These are phyloP conservation scores for Wickerhamomyces alni DNA, from an alignment of 805 yeast genomes.

Conservation along the genomic window DNA sequence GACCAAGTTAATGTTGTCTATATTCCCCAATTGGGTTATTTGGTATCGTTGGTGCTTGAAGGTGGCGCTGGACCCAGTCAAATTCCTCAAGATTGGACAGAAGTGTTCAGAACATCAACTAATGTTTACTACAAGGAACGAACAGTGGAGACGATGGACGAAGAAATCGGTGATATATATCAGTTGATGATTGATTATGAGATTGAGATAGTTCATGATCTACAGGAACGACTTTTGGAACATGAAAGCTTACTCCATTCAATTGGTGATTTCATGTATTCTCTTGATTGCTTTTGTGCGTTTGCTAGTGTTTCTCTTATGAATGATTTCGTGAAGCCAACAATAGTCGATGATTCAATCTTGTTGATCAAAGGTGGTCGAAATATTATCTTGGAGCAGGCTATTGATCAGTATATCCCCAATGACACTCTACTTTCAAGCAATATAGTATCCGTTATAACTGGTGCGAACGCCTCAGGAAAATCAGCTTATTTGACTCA, in stretches of 20 bases:
- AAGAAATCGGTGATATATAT: slow-evolving; percentile 36
- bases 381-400: slow-evolving; percentile 41
- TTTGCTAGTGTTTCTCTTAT: slow-evolving; percentile 27
- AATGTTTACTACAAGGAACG: slow-evolving; percentile 31
- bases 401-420: slow-evolving; percentile 33
- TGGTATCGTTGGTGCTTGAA: slow-evolving; percentile 24
- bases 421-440: slow-evolving; percentile 36
- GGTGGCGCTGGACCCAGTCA: background rate
- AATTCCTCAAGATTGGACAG: slow-evolving; percentile 25
- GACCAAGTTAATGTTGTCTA: slow-evolving; percentile 31
- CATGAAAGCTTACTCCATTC: slow-evolving; percentile 9
- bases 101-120: slow-evolving; percentile 32
- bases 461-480: slow-evolving; percentile 49
- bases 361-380: slow-evolving; percentile 35
- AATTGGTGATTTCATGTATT: slow-evolving; percentile 23
- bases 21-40: slow-evolving; percentile 41
- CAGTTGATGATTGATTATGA: slow-evolving; percentile 34
- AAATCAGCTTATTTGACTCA: slow-evolving; percentile 46
- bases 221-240: slow-evolving; percentile 23
- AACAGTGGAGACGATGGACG: slow-evolving; percentile 27
- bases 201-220: slow-evolving; percentile 30
- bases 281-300: slow-evolving; percentile 32
- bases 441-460: slow-evolving; percentile 32
- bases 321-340: slow-evolving; percentile 28
- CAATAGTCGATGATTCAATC: slow-evolving; percentile 20